These are phyloP conservation scores for Neoscytalidium dimidiatum DNA, from an alignment of 2,329 filamentous ascomycete species.

Conservation along the genomic window DNA sequence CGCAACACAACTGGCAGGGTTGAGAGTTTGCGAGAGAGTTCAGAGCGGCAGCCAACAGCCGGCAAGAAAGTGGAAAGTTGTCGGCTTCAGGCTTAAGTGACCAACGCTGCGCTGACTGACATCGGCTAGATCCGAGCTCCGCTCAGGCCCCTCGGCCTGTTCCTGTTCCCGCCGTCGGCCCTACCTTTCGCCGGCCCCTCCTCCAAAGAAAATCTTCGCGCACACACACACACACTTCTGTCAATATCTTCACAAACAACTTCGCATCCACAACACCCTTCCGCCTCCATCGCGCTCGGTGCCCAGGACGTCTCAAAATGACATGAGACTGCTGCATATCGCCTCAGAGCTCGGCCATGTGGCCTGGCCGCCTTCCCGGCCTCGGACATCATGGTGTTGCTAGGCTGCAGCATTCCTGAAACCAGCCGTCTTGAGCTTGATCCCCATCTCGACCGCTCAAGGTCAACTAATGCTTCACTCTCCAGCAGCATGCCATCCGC, in stretches of 20 bases:
- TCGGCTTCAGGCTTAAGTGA: neutral
- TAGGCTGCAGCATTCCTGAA: neutral
- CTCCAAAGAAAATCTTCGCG: neutral
- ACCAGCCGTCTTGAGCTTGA: neutral
- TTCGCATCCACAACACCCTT: neutral
- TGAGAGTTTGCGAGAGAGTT: neutral
- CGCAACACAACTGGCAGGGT: slow-evolving; percentile 18
- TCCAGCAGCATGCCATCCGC: neutral
- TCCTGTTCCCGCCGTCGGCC: no score
- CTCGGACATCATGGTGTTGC: neutral
- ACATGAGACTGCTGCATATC: neutral
- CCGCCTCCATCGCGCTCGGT: neutral
- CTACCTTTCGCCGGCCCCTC: slow-evolving; percentile 2
- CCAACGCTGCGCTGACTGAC: neutral
- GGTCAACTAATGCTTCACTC: neutral
- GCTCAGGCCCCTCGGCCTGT: no score
- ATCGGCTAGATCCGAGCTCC: neutral
- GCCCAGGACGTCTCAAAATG: neutral
- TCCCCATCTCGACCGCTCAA: neutral
- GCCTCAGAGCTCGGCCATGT: neutral
- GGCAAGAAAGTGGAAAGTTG: neutral
- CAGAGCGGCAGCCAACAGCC: no score
- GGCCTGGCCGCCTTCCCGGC: neutral
- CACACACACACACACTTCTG: neutral
- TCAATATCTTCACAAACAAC: neutral